Evolutionary conservation across 2,329 filamentous ascomycete genomes (phyloP).

Genomic region (Cladosporium sp.): DNA sequence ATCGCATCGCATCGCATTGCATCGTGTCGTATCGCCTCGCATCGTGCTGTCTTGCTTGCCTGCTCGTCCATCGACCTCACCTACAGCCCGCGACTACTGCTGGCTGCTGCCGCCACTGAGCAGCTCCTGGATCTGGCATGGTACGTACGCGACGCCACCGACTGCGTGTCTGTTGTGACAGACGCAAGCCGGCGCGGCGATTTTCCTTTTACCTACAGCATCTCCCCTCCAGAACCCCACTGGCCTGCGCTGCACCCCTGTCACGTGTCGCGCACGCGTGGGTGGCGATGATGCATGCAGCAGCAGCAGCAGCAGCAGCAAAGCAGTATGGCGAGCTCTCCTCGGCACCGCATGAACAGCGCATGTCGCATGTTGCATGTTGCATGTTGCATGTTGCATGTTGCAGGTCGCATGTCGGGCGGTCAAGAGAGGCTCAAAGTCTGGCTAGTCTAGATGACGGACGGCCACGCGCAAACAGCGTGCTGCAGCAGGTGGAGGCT

Average conservation of each 20-base stretch:
- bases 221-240: neutral
- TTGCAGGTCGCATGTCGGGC: conserved; percentile 1
- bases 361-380: conserved; percentile 13
- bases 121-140: conserved; percentile 21
- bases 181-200: conserved; percentile 9
- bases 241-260: conserved; percentile 13
- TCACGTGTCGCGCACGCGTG: conserved; percentile 17
- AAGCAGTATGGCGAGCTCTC: conserved; percentile 2
- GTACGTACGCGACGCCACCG: conserved; percentile 18
- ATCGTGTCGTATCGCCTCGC: neutral
- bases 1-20: conserved; percentile 21
- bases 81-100: conserved; percentile 6
- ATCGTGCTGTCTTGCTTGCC: neutral
- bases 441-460: conserved; percentile 10
- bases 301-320: neutral
- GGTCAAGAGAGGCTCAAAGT: conserved; percentile 2
- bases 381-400: neutral
- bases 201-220: conserved; percentile 1
- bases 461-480: conserved; percentile 14
- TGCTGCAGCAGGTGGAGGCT: conserved; percentile 17
- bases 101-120: conserved; percentile 22
- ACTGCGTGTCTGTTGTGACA: conserved; percentile 1
- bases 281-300: neutral
- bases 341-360: conserved; percentile 17
- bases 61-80: neutral